Base-by-base conservation (phyloP, 1,284 basidiomycete genomes). In the Xerocomus amazonicus region DNA sequence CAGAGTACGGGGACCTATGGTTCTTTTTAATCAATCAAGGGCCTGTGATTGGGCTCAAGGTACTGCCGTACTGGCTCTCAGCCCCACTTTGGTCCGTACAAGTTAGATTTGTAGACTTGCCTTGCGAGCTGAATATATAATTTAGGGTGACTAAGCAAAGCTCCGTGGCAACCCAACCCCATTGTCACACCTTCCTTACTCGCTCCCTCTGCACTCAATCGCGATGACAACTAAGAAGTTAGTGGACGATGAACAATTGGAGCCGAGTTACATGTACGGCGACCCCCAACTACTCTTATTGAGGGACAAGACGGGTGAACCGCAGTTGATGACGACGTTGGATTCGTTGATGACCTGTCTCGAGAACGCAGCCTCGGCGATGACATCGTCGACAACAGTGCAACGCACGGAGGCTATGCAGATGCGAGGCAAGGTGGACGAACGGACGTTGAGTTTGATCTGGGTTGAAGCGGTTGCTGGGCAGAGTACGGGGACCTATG, bases 341-440 rank as follows among this genome's bases (percentile, higher is more conserved):
- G 89, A 93, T 58, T 87, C 83, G 3, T 65, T 95, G 36, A 76
- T 86, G 16, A 73, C 83, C 13, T 78, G 93, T 34, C 83, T 95
- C 45, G 87, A 93, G 64, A 94, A 95, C 63, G 80, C 86, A n/a
- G 70, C 88, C 27, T 75, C 80, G 13, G 75, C 81, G 28, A 69
- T 95, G 57, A 65, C 70, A 17, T 59, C 74, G 54, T 61, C 62
- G 48, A 55, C 58, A 27, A 43, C 60, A 52, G 55, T 47, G 43
- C 56, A 60, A 43, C 56, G 55, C 16, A 53, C 72, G 35, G 56
- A 61, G 27, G 56, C 62, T 9, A 56, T 72, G 36, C 64, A 66
- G 47, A 48, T 52, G 35, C 63, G 59, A 5, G 68, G 65, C 12
- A 66, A 61, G 16, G 55, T 80, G 39, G 78, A 81, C 54, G 72